Percentiles rank a stretch among this genome's conserved stretches.
Conservation (phyloP, 352 stramenopile genomes). For the Phytopythium helicoides region DNA sequence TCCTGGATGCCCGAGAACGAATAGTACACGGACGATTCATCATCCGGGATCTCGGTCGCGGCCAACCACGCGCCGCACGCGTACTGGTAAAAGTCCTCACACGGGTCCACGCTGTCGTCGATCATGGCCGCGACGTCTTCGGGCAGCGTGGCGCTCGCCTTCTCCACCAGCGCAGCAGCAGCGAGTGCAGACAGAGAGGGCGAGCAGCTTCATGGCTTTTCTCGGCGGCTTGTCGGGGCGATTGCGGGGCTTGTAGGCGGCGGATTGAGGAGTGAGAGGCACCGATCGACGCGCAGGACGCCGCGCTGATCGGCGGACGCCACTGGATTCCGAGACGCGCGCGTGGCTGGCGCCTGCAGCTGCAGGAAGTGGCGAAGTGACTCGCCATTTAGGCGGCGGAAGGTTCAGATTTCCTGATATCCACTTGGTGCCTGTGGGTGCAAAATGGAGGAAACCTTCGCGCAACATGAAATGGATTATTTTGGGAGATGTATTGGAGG, state of each 20-base stretch:
- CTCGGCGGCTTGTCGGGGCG: no score
- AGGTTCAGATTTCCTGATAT: no score
- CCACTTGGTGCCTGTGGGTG: not conserved
- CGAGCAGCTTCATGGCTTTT: not conserved
- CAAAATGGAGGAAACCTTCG: not conserved
- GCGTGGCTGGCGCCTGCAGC: no score
- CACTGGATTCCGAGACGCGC: no score
- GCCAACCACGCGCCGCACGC: conserved; percentile 50
- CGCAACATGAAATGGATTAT: no score
- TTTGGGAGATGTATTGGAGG: no score
- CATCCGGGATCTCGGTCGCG: conserved; percentile 23
- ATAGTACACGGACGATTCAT: conserved; percentile 26
- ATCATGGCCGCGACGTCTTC: conserved; percentile 35
- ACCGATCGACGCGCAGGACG: no score
- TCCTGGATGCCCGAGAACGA: conserved; percentile 49
- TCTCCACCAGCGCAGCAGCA: not conserved
- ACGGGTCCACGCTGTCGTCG: conserved; percentile 43
- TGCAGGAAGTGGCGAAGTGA: no score
- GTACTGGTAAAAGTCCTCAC: conserved; percentile 74
- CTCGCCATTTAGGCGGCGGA: no score
- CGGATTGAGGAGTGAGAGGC: no score
- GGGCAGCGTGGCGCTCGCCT: conserved; percentile 14
- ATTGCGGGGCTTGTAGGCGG: no score
- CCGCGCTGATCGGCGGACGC: no score
- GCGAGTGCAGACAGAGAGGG: not conserved